A percentile compares a stretch with the other conserved stretches of the same genome.
Evolutionary conservation across 352 stramenopile genomes (phyloP).

Genomic region (Lagenidium sp.): DNA sequence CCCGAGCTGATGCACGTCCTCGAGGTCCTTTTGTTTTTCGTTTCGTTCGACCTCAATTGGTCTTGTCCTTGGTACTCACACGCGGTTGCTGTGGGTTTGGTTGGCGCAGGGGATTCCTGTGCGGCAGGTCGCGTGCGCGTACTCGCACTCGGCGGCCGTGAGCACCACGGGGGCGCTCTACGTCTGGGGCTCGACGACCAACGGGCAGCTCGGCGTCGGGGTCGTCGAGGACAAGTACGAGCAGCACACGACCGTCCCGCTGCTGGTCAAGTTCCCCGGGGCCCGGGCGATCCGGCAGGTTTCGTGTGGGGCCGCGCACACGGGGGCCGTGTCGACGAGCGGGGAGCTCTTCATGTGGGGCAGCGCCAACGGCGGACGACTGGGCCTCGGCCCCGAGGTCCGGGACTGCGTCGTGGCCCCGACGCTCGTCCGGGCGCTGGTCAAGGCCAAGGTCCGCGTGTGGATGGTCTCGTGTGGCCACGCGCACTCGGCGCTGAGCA

Average conservation of each 20-base stretch:
- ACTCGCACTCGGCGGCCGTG: constrained; percentile 85
- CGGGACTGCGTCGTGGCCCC: constrained; percentile 60
- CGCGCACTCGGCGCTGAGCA: constrained; percentile 76
- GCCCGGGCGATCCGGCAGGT: constrained; percentile 59
- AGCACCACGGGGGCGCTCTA: constrained; percentile 68
- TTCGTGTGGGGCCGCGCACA: constrained; percentile 86
- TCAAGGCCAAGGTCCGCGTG: constrained; percentile 51
- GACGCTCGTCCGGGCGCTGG: constrained; percentile 74
- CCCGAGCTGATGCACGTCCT: constrained; percentile 50
- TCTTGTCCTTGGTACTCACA: too few relatives aligned
- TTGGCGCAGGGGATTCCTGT: too few relatives aligned
- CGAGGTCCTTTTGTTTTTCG: constrained; percentile 21
- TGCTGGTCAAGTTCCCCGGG: constrained; percentile 52
- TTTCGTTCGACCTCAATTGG: too few relatives aligned
- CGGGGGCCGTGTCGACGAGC: constrained; percentile 46
- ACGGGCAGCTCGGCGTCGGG: constrained; percentile 86
- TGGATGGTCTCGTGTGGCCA: constrained; percentile 66
- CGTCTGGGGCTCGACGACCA: constrained; percentile 79
- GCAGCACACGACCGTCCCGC: constrained; percentile 21
- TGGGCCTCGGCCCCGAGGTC: constrained; percentile 79
- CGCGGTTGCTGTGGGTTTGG: too few relatives aligned
- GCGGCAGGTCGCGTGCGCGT: constrained; percentile 53
- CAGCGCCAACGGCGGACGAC: constrained; percentile 86
- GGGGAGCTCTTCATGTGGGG: constrained; percentile 87
- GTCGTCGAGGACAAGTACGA: constrained; percentile 72